A percentile compares a stretch with the other conserved stretches of the same genome.
These are phyloP conservation scores for Rhodotorula paludigena DNA, from an alignment of 768 basidiomycete species.

Conservation along the genomic window DNA sequence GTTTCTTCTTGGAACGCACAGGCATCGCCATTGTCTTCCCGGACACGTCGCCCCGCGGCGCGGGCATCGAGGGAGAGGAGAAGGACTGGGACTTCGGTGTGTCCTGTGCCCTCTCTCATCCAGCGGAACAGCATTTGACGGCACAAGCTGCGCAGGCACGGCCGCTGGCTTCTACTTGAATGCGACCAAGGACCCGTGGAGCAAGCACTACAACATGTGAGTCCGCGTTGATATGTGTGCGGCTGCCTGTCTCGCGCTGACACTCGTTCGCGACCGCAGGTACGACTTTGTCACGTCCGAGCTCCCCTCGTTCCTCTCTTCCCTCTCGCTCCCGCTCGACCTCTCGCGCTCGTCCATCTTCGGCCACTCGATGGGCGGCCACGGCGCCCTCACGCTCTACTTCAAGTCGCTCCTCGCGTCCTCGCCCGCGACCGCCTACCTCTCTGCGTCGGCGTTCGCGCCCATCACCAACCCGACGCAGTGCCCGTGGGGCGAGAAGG, in stretches of 20 bases:
- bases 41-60: conserved; percentile 91
- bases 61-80: conserved; percentile 56
- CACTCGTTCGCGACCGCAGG: conserved; percentile 62
- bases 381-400: conserved; percentile 87
- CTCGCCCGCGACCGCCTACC: conserved; percentile 55
- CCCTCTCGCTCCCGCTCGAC: conserved; percentile 74
- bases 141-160: conserved; percentile 4
- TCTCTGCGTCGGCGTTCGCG: conserved; percentile 82
- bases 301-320: conserved; percentile 71
- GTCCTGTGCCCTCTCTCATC: not conserved
- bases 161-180: conserved; percentile 90
- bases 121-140: not conserved
- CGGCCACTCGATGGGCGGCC: conserved; percentile 97
- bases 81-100: conserved; percentile 83
- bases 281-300: conserved; percentile 75
- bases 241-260: conserved; percentile 41
- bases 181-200: conserved; percentile 61
- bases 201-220: conserved; percentile 47
- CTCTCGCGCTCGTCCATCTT: conserved; percentile 76
- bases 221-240: too few species aligned
- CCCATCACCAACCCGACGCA: conserved; percentile 79
- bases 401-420: conserved; percentile 56
- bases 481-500: conserved; percentile 81
- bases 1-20: not conserved
- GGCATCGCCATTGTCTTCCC: conserved; percentile 89